Conservation (phyloP, 2,329 filamentous ascomycete species). For the Phialemonium atrogriseum region DNA sequence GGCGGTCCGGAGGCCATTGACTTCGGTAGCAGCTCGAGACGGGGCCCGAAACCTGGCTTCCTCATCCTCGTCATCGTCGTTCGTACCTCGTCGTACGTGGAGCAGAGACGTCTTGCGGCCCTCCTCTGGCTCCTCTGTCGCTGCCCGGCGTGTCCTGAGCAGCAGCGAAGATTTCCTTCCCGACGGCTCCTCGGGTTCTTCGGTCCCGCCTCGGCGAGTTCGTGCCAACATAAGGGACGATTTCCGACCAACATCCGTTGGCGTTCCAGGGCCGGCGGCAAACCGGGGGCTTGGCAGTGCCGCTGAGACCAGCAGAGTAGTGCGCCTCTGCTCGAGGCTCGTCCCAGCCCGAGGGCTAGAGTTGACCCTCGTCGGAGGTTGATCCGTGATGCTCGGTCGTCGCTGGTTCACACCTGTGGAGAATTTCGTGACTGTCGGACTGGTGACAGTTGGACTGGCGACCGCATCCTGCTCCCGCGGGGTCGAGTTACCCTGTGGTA, state of each 20-base stretch:
- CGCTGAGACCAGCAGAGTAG: slow-evolving; percentile 35
- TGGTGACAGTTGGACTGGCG: slow-evolving; percentile 11
- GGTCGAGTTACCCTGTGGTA: slow-evolving; percentile 15
- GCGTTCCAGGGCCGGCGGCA: slow-evolving; percentile 27
- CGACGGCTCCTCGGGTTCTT: slow-evolving; percentile 36
- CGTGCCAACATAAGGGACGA: slow-evolving; percentile 39
- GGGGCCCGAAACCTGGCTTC: slow-evolving; percentile 44
- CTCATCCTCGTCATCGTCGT: slow-evolving; percentile 41
- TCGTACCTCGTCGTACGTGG: slow-evolving; percentile 36
- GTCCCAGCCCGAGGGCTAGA: slow-evolving; percentile 33
- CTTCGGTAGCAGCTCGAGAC: slow-evolving; percentile 51
- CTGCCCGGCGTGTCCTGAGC: slow-evolving; percentile 34
- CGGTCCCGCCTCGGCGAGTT: slow-evolving; percentile 36
- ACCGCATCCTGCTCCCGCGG: slow-evolving; percentile 13
- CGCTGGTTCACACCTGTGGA: slow-evolving; percentile 30
- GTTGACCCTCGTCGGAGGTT: slow-evolving; percentile 23
- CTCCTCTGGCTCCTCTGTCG: slow-evolving; percentile 38
- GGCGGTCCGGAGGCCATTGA: slow-evolving; percentile 26
- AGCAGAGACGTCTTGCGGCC: slow-evolving; percentile 34
- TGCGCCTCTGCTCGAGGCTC: slow-evolving; percentile 45
- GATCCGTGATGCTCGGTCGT: slow-evolving; percentile 33
- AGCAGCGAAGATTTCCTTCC: slow-evolving; percentile 41
- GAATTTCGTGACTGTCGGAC: slow-evolving; percentile 12
- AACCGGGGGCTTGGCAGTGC: slow-evolving; percentile 37
- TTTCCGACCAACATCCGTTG: slow-evolving; percentile 38